phyloP scores from a whole-genome alignment of 768 basidiomycete genomes.

The Boletus pseudopeckii region DNA sequence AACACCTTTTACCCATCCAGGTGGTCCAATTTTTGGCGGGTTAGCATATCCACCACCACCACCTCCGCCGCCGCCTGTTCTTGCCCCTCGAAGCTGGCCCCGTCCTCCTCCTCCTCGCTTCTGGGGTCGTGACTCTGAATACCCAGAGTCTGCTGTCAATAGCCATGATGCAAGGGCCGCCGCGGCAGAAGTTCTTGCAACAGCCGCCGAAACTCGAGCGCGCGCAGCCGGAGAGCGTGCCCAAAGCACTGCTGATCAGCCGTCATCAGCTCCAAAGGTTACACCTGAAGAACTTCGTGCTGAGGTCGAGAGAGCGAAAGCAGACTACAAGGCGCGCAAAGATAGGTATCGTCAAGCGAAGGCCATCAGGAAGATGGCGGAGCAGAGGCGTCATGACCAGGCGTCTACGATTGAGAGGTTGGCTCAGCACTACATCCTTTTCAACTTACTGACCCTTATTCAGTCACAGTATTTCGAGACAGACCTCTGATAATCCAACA shows the following conservation, averaged over 20 bases:
- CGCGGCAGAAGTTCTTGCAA: slow-evolving; percentile 14
- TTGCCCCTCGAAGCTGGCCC: slow-evolving; percentile 22
- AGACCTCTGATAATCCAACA: slow-evolving; percentile 20
- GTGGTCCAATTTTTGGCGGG: slow-evolving; percentile 17
- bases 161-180: slow-evolving; percentile 10
- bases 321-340: slow-evolving; percentile 64
- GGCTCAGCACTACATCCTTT: neutral
- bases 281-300: slow-evolving; percentile 28
- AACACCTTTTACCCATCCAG: slow-evolving; percentile 5
- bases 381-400: slow-evolving; percentile 23
- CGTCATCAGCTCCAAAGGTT: neutral
- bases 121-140: slow-evolving; percentile 13
- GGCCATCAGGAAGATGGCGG: slow-evolving; percentile 44
- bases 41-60: slow-evolving; percentile 18
- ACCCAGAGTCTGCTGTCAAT: neutral
- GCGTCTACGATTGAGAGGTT: slow-evolving; percentile 29
- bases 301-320: slow-evolving; percentile 64
- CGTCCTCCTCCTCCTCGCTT: slow-evolving; percentile 22
- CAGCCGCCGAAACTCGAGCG: slow-evolving; percentile 15
- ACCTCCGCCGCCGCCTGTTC: neutral
- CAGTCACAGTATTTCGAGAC: slow-evolving; percentile 24
- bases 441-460: slow-evolving; percentile 3
- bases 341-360: slow-evolving; percentile 62
- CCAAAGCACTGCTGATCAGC: neutral
- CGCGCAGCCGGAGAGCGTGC: slow-evolving; percentile 5